A percentile compares a stretch with the other conserved stretches of the same genome.
These are phyloP conservation scores for Myriosclerotinia duriaeana DNA, from an alignment of 2,329 filamentous ascomycete species.

Conservation along the genomic window DNA sequence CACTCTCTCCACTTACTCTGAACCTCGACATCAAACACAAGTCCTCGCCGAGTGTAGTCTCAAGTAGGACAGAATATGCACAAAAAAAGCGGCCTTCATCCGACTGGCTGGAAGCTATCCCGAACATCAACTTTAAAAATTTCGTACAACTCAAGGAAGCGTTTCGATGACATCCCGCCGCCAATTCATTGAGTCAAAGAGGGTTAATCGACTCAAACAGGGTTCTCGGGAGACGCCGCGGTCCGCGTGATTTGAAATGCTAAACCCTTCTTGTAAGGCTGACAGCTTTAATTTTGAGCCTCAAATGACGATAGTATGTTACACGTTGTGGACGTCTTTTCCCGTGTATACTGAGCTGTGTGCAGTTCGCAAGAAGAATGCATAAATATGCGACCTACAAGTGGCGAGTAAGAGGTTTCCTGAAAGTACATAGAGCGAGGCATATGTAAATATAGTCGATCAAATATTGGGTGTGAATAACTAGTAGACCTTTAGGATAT, in stretches of 20 bases:
- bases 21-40: neutral
- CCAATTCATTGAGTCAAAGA: too few relatives aligned
- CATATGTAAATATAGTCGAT: neutral
- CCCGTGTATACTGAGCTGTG: neutral
- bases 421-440: neutral
- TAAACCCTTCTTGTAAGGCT: neutral
- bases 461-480: neutral
- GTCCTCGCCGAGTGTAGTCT: neutral
- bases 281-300: neutral
- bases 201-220: too few relatives aligned
- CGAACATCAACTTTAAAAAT: neutral
- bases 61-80: neutral
- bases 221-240: neutral
- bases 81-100: neutral
- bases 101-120: neutral
- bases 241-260: neutral
- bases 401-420: neutral
- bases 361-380: neutral
- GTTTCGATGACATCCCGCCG: neutral
- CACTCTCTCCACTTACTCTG: too few relatives aligned
- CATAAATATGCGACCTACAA: neutral
- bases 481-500: neutral
- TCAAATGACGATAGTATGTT: neutral
- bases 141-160: neutral
- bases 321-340: neutral